Evolutionary conservation across 2,329 filamentous ascomycete genomes (phyloP).

Genomic region (Penicillium sp.): DNA sequence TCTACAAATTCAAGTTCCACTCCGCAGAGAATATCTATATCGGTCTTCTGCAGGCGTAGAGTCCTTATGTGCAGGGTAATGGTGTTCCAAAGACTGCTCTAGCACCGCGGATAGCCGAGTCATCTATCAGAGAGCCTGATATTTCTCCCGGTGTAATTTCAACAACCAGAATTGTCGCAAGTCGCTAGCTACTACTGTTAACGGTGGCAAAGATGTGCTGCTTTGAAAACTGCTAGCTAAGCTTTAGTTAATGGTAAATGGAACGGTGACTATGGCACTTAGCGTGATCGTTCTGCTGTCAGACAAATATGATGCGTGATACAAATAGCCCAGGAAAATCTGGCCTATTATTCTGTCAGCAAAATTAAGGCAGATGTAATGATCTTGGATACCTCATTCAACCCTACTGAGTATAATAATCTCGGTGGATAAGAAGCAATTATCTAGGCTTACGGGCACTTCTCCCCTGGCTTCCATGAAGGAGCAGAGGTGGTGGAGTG

Average conservation of each 20-base stretch:
- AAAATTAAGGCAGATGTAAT: conserved; percentile 39
- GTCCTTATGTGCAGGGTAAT: conserved; percentile 33
- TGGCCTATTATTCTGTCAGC: conserved; percentile 32
- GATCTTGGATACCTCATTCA: conserved; percentile 26
- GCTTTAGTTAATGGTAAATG: conserved; percentile 43
- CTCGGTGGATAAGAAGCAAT: conserved; percentile 42
- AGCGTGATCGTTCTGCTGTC: conserved; percentile 32
- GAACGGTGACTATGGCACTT: conserved; percentile 30
- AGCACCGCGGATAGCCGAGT: conserved; percentile 31
- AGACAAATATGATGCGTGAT: conserved; percentile 40
- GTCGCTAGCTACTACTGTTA: conserved; percentile 37
- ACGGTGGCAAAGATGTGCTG: conserved; percentile 37
- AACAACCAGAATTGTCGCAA: conserved; percentile 43
- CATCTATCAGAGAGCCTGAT: conserved; percentile 30
- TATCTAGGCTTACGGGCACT: conserved; percentile 35
- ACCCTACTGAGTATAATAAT: conserved; percentile 35
- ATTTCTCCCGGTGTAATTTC: conserved; percentile 33
- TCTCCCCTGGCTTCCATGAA: conserved; percentile 5
- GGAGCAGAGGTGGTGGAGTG: background rate
- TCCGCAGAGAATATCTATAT: conserved; percentile 48
- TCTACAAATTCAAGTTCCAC: conserved; percentile 55
- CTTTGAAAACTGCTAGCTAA: conserved; percentile 48
- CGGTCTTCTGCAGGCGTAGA: conserved; percentile 40
- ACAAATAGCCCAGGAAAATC: conserved; percentile 20
- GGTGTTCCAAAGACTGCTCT: conserved; percentile 36